These are phyloP conservation scores for Brassica juncea DNA, from an alignment of 345 rosid species.

Conservation along the genomic window DNA sequence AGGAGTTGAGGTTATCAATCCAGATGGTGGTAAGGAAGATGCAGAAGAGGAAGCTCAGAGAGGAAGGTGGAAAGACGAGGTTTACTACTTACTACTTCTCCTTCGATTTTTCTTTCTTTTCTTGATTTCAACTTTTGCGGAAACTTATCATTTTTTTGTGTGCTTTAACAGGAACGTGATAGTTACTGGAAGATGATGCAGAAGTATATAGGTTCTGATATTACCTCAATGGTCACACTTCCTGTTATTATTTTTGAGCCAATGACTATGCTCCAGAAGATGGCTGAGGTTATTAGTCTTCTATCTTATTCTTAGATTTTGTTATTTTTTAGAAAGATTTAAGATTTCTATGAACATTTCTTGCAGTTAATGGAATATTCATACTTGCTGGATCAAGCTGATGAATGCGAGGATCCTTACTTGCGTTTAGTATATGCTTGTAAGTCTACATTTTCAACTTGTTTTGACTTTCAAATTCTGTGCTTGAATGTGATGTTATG, in stretches of 20 bases:
- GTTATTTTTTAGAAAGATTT: background rate
- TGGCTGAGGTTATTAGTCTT: constrained; percentile 77
- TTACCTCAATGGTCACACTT: constrained; percentile 95
- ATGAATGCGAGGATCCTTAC: constrained; percentile 88
- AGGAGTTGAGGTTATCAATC: constrained; percentile 89
- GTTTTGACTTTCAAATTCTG: background rate
- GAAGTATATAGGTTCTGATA: constrained; percentile 79
- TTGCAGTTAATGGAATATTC: constrained; percentile 89
- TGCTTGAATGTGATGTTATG: too few relatives aligned
- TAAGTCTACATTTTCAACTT: constrained; percentile 37
- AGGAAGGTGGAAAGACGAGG: constrained; percentile 96
- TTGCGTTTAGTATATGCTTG: constrained; percentile 86
- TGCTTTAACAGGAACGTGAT: constrained; percentile 63
- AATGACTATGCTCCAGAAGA: constrained; percentile 91
- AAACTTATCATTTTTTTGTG: background rate
- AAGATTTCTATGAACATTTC: constrained; percentile 7
- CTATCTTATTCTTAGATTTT: constrained; percentile 5
- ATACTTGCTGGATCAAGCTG: constrained; percentile 75
- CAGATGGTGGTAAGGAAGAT: constrained; percentile 93
- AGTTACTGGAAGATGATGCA: constrained; percentile 98
- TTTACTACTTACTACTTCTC: constrained; percentile 6
- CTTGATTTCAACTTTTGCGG: background rate
- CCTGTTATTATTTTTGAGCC: constrained; percentile 92
- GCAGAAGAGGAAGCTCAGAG: constrained; percentile 89
- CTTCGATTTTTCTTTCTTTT: background rate